Percentiles rank a stretch among this genome's conserved stretches.
These are phyloP conservation scores for Phaffomyces thermotolerans DNA, from an alignment of 805 yeast genomes.

Conservation along the genomic window DNA sequence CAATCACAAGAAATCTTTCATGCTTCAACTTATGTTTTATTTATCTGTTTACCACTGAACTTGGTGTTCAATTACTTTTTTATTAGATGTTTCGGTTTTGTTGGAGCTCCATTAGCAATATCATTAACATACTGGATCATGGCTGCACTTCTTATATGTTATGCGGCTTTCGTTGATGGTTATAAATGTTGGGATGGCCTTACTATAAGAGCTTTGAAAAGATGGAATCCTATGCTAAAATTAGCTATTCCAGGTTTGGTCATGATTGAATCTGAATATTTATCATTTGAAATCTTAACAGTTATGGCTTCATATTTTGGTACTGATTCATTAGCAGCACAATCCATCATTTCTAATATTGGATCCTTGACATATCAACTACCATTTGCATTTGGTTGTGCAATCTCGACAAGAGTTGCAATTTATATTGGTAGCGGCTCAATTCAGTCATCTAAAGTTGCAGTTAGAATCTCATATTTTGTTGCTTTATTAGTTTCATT, in stretches of 20 bases:
- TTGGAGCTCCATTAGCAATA: conserved; percentile 81
- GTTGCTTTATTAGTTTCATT: conserved; percentile 46
- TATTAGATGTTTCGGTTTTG: conserved; percentile 65
- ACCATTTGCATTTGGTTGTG: conserved; percentile 69
- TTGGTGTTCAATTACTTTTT: conserved; percentile 56
- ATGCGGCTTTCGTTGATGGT: conserved; percentile 47
- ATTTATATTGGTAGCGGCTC: conserved; percentile 58
- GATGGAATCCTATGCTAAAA: conserved; percentile 51
- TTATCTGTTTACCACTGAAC: conserved; percentile 65
- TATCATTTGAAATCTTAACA: conserved; percentile 69
- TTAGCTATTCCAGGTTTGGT: conserved; percentile 67
- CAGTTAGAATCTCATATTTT: conserved; percentile 34
- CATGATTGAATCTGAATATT: conserved; percentile 69
- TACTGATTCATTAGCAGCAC: conserved; percentile 44
- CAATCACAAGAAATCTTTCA: conserved; percentile 76
- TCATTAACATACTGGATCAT: conserved; percentile 67
- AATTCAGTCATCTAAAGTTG: conserved; percentile 36
- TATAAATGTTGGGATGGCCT: conserved; percentile 66
- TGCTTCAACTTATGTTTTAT: conserved; percentile 62
- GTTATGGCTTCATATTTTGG: conserved; percentile 50
- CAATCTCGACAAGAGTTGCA: conserved; percentile 67
- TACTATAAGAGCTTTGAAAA: conserved; percentile 37
- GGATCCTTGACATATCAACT: conserved; percentile 61
- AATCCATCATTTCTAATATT: conserved; percentile 42
- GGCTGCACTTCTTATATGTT: conserved; percentile 24